Conservation (phyloP, 2,329 filamentous ascomycete species). For the Calonectria pauciramosa region DNA sequence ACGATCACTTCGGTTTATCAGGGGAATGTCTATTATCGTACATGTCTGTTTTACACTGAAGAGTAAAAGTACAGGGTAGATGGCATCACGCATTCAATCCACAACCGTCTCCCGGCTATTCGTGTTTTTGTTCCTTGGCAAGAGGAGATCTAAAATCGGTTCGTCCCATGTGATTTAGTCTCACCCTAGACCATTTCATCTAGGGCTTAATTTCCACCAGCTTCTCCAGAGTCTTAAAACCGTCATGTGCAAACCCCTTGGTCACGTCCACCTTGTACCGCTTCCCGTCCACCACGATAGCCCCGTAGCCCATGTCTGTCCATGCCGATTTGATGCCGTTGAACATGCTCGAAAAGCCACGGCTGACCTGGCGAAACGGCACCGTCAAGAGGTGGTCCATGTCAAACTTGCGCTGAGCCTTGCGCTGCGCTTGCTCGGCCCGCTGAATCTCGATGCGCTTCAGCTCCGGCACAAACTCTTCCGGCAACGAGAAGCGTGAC, state of each 20-base stretch:
- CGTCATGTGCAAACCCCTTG: slow-evolving; percentile 70
- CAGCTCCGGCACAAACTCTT: slow-evolving; percentile 54
- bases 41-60: slow-evolving; percentile 26
- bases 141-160: neutral
- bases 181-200: neutral
- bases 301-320: slow-evolving; percentile 69
- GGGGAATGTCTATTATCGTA: slow-evolving; percentile 20
- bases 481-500: slow-evolving; percentile 55
- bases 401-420: slow-evolving; percentile 63
- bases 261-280: slow-evolving; percentile 71
- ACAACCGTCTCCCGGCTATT: neutral
- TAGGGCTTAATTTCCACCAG: slow-evolving; percentile 56
- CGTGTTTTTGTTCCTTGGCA: neutral
- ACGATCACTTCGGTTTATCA: neutral
- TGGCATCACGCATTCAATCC: neutral
- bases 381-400: slow-evolving; percentile 69
- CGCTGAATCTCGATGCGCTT: slow-evolving; percentile 47
- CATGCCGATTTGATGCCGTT: slow-evolving; percentile 63
- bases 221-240: slow-evolving; percentile 70
- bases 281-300: slow-evolving; percentile 61
- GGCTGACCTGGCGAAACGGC: slow-evolving; percentile 66
- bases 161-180: neutral
- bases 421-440: slow-evolving; percentile 54
- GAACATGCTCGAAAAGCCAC: slow-evolving; percentile 58
- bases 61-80: slow-evolving; percentile 37